phyloP scores from a whole-genome alignment of 805 yeast genomes.

The Aciculoconidium aculeatum region DNA sequence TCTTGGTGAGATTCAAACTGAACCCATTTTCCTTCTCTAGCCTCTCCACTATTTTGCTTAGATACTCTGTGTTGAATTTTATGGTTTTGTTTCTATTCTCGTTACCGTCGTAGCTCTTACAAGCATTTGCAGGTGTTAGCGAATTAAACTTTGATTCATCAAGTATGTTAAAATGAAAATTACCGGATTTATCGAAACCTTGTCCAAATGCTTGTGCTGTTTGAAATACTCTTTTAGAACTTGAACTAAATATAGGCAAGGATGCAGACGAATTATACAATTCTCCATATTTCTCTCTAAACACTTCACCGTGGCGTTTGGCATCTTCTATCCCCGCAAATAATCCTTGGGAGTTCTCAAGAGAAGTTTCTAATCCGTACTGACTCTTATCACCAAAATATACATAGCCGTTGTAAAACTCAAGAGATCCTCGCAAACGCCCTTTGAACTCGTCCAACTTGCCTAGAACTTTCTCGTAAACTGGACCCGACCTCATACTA shows the following conservation, averaged over 20 bases:
- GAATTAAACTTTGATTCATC: conserved; percentile 38
- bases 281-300: conserved; percentile 44
- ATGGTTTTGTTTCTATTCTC: conserved; percentile 10
- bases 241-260: conserved; percentile 51
- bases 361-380: conserved; percentile 47
- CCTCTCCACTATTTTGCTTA: conserved; percentile 51
- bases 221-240: conserved; percentile 49
- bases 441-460: conserved; percentile 17
- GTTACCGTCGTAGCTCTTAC: conserved; percentile 13
- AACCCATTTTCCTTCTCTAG: conserved; percentile 46
- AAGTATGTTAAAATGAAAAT: conserved; percentile 35
- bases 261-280: conserved; percentile 32
- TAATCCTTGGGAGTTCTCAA: conserved; percentile 37
- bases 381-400: conserved; percentile 37
- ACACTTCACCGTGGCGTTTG: conserved; percentile 41
- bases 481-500: conserved; percentile 21
- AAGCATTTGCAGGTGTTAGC: conserved; percentile 23
- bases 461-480: conserved; percentile 19
- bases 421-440: conserved; percentile 42
- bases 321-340: conserved; percentile 51
- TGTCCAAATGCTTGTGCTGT: conserved; percentile 51
- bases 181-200: conserved; percentile 50
- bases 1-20: conserved; percentile 43
- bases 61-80: conserved; percentile 36
- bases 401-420: conserved; percentile 48